Conservation (phyloP, 805 yeast species). For the Wickerhamiella azymoides region DNA sequence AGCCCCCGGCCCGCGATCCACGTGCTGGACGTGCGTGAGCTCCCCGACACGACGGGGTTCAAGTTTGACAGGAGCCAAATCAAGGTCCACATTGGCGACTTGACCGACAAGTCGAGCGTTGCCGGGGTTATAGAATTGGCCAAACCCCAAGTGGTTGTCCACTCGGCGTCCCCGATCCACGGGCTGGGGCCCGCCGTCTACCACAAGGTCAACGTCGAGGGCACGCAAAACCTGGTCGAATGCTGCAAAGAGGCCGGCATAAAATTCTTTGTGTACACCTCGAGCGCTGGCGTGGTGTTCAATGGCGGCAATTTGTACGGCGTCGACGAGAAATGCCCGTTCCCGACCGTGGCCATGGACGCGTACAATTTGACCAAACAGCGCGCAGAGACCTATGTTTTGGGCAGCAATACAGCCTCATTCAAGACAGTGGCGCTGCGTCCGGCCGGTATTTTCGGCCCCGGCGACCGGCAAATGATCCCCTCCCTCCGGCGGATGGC, state of each 20-base stretch:
- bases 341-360: slow-evolving; percentile 86
- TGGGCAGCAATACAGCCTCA: slow-evolving; percentile 50
- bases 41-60: slow-evolving; percentile 61
- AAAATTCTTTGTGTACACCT: slow-evolving; percentile 76
- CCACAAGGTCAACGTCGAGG: slow-evolving; percentile 79
- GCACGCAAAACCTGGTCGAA: slow-evolving; percentile 62
- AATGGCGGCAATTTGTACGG: slow-evolving; percentile 87
- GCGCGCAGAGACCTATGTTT: slow-evolving; percentile 69
- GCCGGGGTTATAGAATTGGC: slow-evolving; percentile 42
- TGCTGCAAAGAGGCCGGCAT: slow-evolving; percentile 40
- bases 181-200: slow-evolving; percentile 73
- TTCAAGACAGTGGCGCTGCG: slow-evolving; percentile 75
- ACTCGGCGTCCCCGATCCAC: slow-evolving; percentile 94
- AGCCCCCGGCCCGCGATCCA: slow-evolving; percentile 58
- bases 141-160: slow-evolving; percentile 67
- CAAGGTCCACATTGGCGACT: slow-evolving; percentile 62
- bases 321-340: slow-evolving; percentile 91
- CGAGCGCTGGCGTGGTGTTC: slow-evolving; percentile 94
- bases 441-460: slow-evolving; percentile 98
- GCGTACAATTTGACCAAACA: slow-evolving; percentile 94
- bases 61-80: slow-evolving; percentile 52
- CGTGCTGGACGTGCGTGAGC: slow-evolving; percentile 83
- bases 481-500: slow-evolving; percentile 85
- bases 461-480: slow-evolving; percentile 92
- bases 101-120: slow-evolving; percentile 63